Percentiles rank a stretch among this genome's conserved stretches.
phyloP scores from a whole-genome alignment of 805 yeast genomes.

The Yarrowia sp. region DNA sequence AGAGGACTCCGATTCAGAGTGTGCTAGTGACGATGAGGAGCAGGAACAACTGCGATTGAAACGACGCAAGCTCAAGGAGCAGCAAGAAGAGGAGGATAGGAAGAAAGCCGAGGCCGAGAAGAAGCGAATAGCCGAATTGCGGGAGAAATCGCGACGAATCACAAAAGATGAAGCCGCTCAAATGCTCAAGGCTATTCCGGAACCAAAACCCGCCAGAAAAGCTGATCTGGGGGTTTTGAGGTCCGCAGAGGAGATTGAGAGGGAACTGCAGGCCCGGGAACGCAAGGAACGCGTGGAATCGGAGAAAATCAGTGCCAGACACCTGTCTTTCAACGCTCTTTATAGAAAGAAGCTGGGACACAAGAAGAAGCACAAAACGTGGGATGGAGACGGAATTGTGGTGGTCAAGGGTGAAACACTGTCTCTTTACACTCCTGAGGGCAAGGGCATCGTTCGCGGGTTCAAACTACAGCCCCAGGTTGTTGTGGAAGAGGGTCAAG shows the following conservation, averaged over 20 bases:
- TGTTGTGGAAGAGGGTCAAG: constrained; percentile 6
- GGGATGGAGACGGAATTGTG: constrained; percentile 91
- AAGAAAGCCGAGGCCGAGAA: neutral
- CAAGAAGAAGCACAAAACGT: constrained; percentile 79
- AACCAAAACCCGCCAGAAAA: constrained; percentile 7
- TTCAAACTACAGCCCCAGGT: constrained; percentile 3
- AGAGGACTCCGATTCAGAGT: constrained; percentile 11
- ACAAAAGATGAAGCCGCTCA: constrained; percentile 9
- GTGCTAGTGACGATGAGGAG: constrained; percentile 22
- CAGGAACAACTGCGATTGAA: constrained; percentile 26
- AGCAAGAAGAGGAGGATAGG: constrained; percentile 7
- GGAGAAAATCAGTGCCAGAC: constrained; percentile 15
- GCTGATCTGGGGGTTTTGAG: constrained; percentile 9
- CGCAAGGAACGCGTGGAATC: constrained; percentile 20
- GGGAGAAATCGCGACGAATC: constrained; percentile 5
- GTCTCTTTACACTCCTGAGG: constrained; percentile 41
- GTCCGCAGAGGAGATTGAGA: constrained; percentile 27
- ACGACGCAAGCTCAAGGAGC: constrained; percentile 20
- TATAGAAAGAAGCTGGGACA: constrained; percentile 70
- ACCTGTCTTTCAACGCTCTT: constrained; percentile 51
- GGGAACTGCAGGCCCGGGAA: neutral
- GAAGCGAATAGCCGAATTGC: neutral
- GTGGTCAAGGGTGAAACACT: constrained; percentile 45
- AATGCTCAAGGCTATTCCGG: constrained; percentile 8
- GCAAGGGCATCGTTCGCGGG: constrained; percentile 3